Conservation (phyloP, 2,329 filamentous ascomycete species). For the Botrytis hyacinthi region DNA sequence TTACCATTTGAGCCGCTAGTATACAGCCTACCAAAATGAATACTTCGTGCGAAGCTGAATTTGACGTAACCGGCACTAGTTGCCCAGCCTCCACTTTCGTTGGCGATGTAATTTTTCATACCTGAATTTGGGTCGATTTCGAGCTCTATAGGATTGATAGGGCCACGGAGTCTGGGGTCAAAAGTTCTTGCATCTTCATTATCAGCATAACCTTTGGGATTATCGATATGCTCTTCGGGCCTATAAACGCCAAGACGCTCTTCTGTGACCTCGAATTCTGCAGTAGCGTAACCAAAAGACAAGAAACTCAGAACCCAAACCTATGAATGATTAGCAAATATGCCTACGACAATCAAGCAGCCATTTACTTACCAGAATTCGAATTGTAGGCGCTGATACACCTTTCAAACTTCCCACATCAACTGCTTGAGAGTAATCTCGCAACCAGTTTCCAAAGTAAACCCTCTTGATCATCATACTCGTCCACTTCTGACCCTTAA, state of each 20-base stretch:
- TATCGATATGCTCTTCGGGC: slow-evolving; percentile 72
- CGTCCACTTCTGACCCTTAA: slow-evolving; percentile 82
- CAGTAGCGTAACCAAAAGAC: slow-evolving; percentile 80
- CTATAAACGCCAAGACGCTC: slow-evolving; percentile 79
- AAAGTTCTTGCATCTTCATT: slow-evolving; percentile 79
- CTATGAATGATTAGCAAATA: slow-evolving; percentile 37
- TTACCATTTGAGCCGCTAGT: slow-evolving; percentile 60
- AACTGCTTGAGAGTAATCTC: slow-evolving; percentile 81
- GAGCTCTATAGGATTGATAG: slow-evolving; percentile 68
- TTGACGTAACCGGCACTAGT: slow-evolving; percentile 85
- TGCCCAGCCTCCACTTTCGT: slow-evolving; percentile 82
- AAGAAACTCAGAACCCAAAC: slow-evolving; percentile 81
- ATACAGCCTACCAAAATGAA: slow-evolving; percentile 76
- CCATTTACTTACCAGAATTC: slow-evolving; percentile 57
- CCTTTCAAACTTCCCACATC: slow-evolving; percentile 78
- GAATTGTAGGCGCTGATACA: slow-evolving; percentile 74
- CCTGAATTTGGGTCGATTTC: slow-evolving; percentile 74
- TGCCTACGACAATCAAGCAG: not conserved
- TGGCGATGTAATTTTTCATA: slow-evolving; percentile 99
- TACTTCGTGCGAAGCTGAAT: slow-evolving; percentile 69
- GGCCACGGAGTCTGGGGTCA: slow-evolving; percentile 77
- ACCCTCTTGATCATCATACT: slow-evolving; percentile 73
- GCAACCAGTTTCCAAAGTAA: slow-evolving; percentile 83
- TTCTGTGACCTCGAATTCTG: slow-evolving; percentile 79
- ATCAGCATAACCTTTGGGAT: slow-evolving; percentile 80